Evolutionary conservation across 352 stramenopile genomes (phyloP), one percentile per base, ranked within the genome.

Genomic region (Pythium rhizo-oryzae): DNA sequence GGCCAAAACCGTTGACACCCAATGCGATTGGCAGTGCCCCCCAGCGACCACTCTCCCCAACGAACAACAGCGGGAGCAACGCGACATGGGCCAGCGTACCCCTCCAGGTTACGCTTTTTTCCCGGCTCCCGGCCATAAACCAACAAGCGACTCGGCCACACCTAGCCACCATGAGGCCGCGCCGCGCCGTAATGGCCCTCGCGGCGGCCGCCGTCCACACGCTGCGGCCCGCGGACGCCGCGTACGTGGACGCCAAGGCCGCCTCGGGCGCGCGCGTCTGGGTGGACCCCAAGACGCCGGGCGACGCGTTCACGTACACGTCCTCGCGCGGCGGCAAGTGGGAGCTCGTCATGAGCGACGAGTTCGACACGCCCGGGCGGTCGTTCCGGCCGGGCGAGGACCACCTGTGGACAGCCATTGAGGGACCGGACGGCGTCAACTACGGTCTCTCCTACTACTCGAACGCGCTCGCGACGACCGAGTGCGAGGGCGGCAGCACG

Each of bases 321-420:
- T 80, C 62, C 11, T 83, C 76, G 0, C 71, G 77, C 12, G 78
- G 78, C 15, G 62, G 74, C 25, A 71, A 46, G 24, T 85, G 76
- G 72, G 52, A 89, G 12, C 67, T 94, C 50, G 78, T 91, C 25
- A 91, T 93, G 80, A 93, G 83, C 58, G 86, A 94, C 69, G 80
- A 90, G 62, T 88, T 93, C 53, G 87, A 90, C 68, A 78, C 62
- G 72, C 15, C 21, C 71, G 78, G 89, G 21, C 83, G 97, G 2
- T 87, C 67, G 37, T 99, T 99, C 71, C 62, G 75, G 33, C 92
- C 98, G 23, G 97, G 96, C 8, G 65, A 85, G 23, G 96, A 99
- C 77, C 93, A 97, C 37, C 74, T 94, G 12, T 99, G 97, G 97
- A 99, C 94, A 0, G 93, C 95, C 0, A 76, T 98, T 21, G 81